Conservation (phyloP, 1,284 basidiomycete species). For the Cryptococcus hybrid region DNA sequence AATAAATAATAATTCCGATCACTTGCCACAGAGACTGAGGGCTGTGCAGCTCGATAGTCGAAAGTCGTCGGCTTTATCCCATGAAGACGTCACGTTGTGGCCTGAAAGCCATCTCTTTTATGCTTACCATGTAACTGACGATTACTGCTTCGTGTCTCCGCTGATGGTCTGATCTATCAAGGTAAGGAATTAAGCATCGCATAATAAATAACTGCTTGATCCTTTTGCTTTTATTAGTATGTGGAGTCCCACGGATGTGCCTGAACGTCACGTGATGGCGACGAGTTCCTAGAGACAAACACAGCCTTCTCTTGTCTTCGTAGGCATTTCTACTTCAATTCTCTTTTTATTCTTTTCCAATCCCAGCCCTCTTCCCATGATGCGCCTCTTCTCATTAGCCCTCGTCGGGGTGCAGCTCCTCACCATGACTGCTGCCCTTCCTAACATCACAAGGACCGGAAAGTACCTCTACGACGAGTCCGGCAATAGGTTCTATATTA, state of each 20-base stretch:
- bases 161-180: neutral
- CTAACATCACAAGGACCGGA: constrained; percentile 44
- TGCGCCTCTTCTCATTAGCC: neutral
- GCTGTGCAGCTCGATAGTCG: too few species aligned
- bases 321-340: neutral
- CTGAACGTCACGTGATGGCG: neutral
- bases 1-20: too few species aligned
- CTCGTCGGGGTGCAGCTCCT: constrained; percentile 11
- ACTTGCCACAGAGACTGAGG: too few species aligned
- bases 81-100: too few species aligned
- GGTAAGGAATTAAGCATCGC: neutral
- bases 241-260: neutral
- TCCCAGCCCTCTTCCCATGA: neutral
- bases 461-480: constrained; percentile 73
- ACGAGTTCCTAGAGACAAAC: too few species aligned
- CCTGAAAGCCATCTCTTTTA: too few species aligned
- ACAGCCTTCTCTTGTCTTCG: neutral
- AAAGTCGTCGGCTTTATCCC: too few species aligned
- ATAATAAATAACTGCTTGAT: neutral
- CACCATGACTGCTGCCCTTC: constrained; percentile 30
- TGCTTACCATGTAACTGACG: constrained; percentile 54
- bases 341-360: neutral
- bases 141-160: neutral
- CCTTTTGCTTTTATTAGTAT: neutral
- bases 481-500: constrained; percentile 81